phyloP scores from a whole-genome alignment of 2,329 filamentous ascomycete genomes.

The Ceratocystis ficicola region DNA sequence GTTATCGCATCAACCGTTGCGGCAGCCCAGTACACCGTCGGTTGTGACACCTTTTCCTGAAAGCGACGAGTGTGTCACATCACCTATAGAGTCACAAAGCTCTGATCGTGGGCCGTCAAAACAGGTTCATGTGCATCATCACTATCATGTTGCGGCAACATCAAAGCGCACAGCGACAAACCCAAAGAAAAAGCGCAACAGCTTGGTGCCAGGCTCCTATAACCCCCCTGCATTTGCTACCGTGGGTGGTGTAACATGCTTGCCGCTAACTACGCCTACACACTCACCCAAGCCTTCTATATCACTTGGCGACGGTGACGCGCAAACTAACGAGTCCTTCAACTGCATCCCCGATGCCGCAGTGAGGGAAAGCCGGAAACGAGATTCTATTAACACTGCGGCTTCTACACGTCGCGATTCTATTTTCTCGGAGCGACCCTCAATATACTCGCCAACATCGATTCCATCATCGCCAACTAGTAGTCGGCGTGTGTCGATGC shows the following conservation, averaged over 20 bases:
- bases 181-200: constrained; percentile 59
- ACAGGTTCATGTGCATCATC: constrained; percentile 85
- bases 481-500: constrained; percentile 19
- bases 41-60: background rate
- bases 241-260: background rate
- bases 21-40: background rate
- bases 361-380: constrained; percentile 14
- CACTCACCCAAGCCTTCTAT: constrained; percentile 19
- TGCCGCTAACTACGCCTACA: constrained; percentile 10
- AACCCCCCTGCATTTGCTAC: constrained; percentile 34
- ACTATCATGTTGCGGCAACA: constrained; percentile 60
- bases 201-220: constrained; percentile 49
- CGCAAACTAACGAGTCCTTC: constrained; percentile 33
- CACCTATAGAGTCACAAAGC: constrained; percentile 27
- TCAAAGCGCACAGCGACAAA: constrained; percentile 48
- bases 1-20: constrained; percentile 56
- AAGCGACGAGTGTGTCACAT: constrained; percentile 10
- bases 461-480: constrained; percentile 72
- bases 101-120: constrained; percentile 38
- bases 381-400: constrained; percentile 26
- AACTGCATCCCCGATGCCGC: constrained; percentile 34
- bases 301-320: constrained; percentile 14
- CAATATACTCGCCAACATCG: constrained; percentile 58
- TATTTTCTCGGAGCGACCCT: constrained; percentile 46
- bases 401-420: constrained; percentile 46